Evolutionary conservation across 306 rosid genomes (phyloP), one percentile per base, ranked within the genome.

Genomic region (apple (Malus domestica)): DNA sequence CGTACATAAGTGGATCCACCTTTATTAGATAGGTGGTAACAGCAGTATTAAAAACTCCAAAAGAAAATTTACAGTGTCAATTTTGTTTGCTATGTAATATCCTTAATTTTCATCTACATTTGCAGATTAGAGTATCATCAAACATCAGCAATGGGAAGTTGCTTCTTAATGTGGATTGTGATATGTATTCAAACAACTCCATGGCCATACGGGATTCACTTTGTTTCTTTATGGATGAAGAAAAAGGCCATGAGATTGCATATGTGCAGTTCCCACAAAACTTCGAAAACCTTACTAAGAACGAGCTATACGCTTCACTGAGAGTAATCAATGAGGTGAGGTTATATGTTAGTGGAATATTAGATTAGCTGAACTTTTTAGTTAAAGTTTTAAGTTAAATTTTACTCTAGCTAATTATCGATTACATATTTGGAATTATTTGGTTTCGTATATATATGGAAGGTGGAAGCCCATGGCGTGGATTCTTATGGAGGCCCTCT

Each of bases 91-190:
- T 35, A 35, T 35, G 40, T 35, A 7, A 35, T 35, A 35, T 35
- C 40, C 40, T 35, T 6, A 35, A 35, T 1, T 35, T 35, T 35
- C 9, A 35, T 35, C 9, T 6, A 35, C 40, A 7, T 35, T 35
- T 35, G 40, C 85, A 94, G 98, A 73, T 91, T 25, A 87, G 97
- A 69, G 94, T 93, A 79, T 93, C 98, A 68, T 93, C 98, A 0
- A 76, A 73, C 60, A 91, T 93, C 8, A 93, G 97, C 90, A 91
- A 90, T 2, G 94, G 94, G 20, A 68, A 86, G 60, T 68, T 93
- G 10, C 81, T 88, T 85, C 93, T 91, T 11, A 93, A 83, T 44
- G 91, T 93, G 45, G 97, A 93, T 33, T 93, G 97, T 85, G 96
- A 91, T 73, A 93, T 91, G 98, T 86, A 84, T 71, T 88, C 97